Evolutionary conservation across 805 yeast genomes (phyloP).

Genomic region (Sugiyamaella lignohabitans): DNA sequence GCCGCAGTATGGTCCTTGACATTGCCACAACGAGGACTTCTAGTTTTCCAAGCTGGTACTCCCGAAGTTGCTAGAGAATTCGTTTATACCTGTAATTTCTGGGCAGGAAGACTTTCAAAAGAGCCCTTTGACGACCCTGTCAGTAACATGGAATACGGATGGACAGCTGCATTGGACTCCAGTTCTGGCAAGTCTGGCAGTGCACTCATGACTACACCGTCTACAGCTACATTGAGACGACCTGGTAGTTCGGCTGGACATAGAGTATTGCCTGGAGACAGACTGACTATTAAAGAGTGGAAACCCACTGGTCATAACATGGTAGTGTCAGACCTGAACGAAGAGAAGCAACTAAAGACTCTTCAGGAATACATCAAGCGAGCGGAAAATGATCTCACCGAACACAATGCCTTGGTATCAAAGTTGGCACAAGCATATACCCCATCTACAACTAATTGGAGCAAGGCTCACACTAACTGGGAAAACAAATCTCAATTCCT

Average conservation of each 20-base stretch:
- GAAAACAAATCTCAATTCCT: constrained; percentile 29
- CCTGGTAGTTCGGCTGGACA: neutral
- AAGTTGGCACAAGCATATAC: constrained; percentile 33
- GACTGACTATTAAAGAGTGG: constrained; percentile 29
- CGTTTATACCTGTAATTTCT: constrained; percentile 75
- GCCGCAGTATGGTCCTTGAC: constrained; percentile 48
- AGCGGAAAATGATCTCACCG: constrained; percentile 36
- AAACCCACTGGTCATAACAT: constrained; percentile 29
- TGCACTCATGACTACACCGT: neutral
- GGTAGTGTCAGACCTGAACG: constrained; percentile 27
- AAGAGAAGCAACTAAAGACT: constrained; percentile 35
- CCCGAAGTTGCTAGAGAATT: constrained; percentile 61
- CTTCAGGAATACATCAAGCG: constrained; percentile 37
- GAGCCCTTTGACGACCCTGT: constrained; percentile 68
- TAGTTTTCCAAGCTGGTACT: constrained; percentile 62
- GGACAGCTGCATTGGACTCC: constrained; percentile 37
- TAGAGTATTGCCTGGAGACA: constrained; percentile 22
- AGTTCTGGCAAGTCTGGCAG: neutral
- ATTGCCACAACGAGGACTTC: constrained; percentile 41
- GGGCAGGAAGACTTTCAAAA: constrained; percentile 83
- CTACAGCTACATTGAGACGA: neutral
- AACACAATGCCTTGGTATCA: constrained; percentile 40
- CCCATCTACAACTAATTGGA: constrained; percentile 22
- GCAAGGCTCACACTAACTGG: constrained; percentile 31
- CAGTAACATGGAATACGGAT: constrained; percentile 73